These are phyloP conservation scores for Pinus tabuliformis DNA, from an alignment of 75 land plant species.

Conservation along the genomic window DNA sequence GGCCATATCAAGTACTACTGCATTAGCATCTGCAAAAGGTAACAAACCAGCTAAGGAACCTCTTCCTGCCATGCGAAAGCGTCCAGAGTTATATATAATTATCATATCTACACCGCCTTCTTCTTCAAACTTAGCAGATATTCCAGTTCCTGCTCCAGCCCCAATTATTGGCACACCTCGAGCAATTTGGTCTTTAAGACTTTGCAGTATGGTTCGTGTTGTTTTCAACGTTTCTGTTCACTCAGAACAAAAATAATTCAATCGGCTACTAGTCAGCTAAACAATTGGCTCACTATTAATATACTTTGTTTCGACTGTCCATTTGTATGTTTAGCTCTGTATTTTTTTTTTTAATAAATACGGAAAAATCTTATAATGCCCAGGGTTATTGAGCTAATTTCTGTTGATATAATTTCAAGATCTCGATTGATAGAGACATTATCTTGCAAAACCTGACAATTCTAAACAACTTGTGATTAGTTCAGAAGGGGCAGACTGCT, in stretches of 20 bases:
- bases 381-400: too few relatives aligned
- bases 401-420: too few relatives aligned
- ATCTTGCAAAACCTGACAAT: too few relatives aligned
- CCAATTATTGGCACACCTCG: constrained; percentile 88
- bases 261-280: neutral
- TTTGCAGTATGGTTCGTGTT: constrained; percentile 50
- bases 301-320: too few relatives aligned
- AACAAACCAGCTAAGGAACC: constrained; percentile 93
- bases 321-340: too few relatives aligned
- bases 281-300: neutral
- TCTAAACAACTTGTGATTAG: too few relatives aligned
- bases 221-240: constrained; percentile 72
- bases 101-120: constrained; percentile 95
- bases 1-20: constrained; percentile 96
- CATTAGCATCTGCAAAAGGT: constrained; percentile 99
- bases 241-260: neutral
- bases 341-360: too few relatives aligned
- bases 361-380: too few relatives aligned
- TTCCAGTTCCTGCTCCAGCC: constrained; percentile 99
- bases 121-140: constrained; percentile 99
- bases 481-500: too few relatives aligned
- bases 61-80: constrained; percentile 98
- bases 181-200: constrained; percentile 63
- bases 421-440: too few relatives aligned
- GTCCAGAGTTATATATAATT: constrained; percentile 89